Conservation (phyloP, 768 basidiomycete genomes). For the Dioszegia aurantiaca region DNA sequence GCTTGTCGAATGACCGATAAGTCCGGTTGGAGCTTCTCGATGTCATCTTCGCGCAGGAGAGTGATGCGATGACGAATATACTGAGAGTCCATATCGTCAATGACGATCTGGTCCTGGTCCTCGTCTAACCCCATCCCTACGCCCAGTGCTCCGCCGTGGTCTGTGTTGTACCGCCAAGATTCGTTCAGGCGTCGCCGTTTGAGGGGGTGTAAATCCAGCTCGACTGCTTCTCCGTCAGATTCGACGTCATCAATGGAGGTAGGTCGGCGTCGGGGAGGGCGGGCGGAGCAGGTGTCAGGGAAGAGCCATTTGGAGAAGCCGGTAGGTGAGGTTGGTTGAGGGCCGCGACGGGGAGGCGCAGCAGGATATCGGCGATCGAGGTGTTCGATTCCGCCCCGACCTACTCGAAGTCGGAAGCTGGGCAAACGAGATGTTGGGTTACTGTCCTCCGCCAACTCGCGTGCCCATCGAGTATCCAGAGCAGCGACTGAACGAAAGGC, state of each 20-base stretch:
- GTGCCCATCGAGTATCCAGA: constrained; percentile 61
- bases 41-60: constrained; percentile 38
- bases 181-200: constrained; percentile 49
- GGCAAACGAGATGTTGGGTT: constrained; percentile 49
- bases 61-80: constrained; percentile 43
- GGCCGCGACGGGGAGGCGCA: constrained; percentile 16
- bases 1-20: constrained; percentile 28
- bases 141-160: constrained; percentile 42
- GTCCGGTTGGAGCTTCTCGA: constrained; percentile 39
- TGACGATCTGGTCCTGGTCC: constrained; percentile 46
- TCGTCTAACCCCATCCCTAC: constrained; percentile 52
- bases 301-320: constrained; percentile 21
- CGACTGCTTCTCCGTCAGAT: constrained; percentile 30
- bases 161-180: constrained; percentile 52
- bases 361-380: constrained; percentile 64
- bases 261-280: constrained; percentile 18
- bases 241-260: constrained; percentile 37
- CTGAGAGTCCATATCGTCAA: constrained; percentile 53
- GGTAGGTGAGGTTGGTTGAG: constrained; percentile 9
- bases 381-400: constrained; percentile 75
- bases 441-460: constrained; percentile 24
- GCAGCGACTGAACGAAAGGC: constrained; percentile 41
- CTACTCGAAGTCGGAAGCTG: constrained; percentile 67
- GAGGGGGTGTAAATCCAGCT: not conserved
- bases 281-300: constrained; percentile 20